Evolutionary conservation across 108 stramenopile genomes (phyloP), one percentile per base, ranked within the genome.

Genomic region (Fragilariopsis cylindrus): DNA sequence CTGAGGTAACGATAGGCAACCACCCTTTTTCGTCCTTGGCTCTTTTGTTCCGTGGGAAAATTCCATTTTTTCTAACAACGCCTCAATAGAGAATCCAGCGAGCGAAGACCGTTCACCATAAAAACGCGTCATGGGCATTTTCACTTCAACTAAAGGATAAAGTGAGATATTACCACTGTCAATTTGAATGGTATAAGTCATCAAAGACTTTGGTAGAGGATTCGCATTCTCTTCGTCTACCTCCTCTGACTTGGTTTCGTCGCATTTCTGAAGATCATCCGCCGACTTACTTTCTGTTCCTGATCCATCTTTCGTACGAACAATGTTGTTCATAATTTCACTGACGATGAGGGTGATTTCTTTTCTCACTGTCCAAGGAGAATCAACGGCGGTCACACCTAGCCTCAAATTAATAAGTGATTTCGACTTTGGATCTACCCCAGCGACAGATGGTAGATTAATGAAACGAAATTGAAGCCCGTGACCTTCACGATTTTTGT

Each of bases 1-100:
- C 18, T 80, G 74, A 48, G 50, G 46, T 54, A 93, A 70, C 15
- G 87, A 79, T 39, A 84, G 54, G 12, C 13, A 12, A 5, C 13
- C 8, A 3, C 41, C 18, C 16, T 48, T 56, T 3, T 18, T 39
- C 11, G 11, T 70, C 9, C 48, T 11, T 7, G 68, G 48, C 3
- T 11, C 12, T 49, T 15, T 60, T 19, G 42, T 60, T 8, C 90
- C 90, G 47, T 83, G 88, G 48, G 79, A 71, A 39, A 93, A 18
- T 48, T 79, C 66, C 2, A 91, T 56, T 8, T 84, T 75, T 16
- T 91, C 69, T 4, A 90, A 58, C 11, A 87, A 42, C 39, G 87
- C 81, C n/a, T 93, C 81, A 19, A 93, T 69, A 69, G 80, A 89
- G 9, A 87, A 60, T 7, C 88, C 92, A 18, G 81, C 69, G 21